Evolutionary conservation across 768 basidiomycete species (phyloP), one percentile per base, ranked within the genome.

Genomic region (Boletus tomentosulus): DNA sequence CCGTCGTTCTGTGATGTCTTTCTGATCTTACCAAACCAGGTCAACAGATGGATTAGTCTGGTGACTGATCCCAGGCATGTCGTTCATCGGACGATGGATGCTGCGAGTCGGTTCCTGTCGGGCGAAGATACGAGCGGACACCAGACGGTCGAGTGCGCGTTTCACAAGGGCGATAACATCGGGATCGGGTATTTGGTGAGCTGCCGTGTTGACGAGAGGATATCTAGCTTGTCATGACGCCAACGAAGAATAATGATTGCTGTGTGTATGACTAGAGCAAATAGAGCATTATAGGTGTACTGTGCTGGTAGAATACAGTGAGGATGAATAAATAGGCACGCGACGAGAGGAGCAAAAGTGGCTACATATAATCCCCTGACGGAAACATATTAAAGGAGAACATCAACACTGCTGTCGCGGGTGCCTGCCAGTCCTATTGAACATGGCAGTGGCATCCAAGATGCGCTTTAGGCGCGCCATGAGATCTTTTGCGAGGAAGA

Each of bases 401-500:
- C 50, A 65, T 43, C 37, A 35, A 41, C 30, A 22, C 41, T 38
- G 43, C 22, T 51, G 51, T 49, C 60, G 62, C 44, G 45, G 49
- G 6, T 53, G 55, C 38, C 48, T 59, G 35, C 58, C 48, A 6
- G 44, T 34, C 45, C 51, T 52, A 39, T 57, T 57, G 11, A 59
- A 16, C 56, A 57, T 55, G 37, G 60, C 54, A 22, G 58, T 39
- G 37, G 69, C 57, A 37, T 73, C 61, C 51, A 72, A 30, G 15
- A 70, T 67, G 27, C 65, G 59, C 38, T 60, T 67, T 2, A 70
- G 38, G 48, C 58, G 66, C 6, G 49, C 51, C 62, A 72, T 61
- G 27, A 66, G 64, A 33, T 81, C 74, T 51, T 75, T 78, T 9
- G 83, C 80, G 24, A 85, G 71, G 57, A 83, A 84, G 12, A 84